Percentiles rank a stretch among this genome's conserved stretches.
Conservation (phyloP, 257 asterid genomes). For the Coffea canephora region DNA sequence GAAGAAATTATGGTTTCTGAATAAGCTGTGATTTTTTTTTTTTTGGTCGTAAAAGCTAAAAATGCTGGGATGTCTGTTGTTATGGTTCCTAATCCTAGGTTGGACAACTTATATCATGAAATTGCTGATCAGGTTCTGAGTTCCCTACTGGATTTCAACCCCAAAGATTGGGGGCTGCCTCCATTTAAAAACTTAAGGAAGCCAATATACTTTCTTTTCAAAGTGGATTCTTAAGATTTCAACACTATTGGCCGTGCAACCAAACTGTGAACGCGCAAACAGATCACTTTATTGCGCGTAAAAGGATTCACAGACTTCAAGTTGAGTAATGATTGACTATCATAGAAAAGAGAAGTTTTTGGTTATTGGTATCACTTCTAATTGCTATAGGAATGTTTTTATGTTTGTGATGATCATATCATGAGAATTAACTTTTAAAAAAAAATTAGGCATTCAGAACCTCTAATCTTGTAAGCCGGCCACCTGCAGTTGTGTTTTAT, state of each 20-base stretch:
- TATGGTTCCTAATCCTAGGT: slow-evolving; percentile 92
- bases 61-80: slow-evolving; percentile 44
- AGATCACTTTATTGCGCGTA: no score
- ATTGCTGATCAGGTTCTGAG: slow-evolving; percentile 74
- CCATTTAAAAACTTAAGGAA: slow-evolving; percentile 36
- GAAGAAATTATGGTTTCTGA: no score
- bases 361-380: no score
- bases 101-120: slow-evolving; percentile 63
- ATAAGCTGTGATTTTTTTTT: no score
- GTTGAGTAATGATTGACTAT: not conserved
- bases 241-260: no score
- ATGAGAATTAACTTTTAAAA: not conserved
- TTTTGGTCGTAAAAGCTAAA: no score
- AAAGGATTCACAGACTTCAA: slow-evolving; percentile 3
- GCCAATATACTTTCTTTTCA: no score
- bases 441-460: no score
- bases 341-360: not conserved
- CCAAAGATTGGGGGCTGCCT: slow-evolving; percentile 78
- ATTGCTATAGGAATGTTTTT: not conserved
- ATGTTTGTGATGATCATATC: not conserved
- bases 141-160: slow-evolving; percentile 74
- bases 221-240: no score
- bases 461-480: no score
- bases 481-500: no score
- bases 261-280: no score